Evolutionary conservation across 371 early-diverging fungal genomes (phyloP).

Genomic region (Cokeromyces recurvatus): DNA sequence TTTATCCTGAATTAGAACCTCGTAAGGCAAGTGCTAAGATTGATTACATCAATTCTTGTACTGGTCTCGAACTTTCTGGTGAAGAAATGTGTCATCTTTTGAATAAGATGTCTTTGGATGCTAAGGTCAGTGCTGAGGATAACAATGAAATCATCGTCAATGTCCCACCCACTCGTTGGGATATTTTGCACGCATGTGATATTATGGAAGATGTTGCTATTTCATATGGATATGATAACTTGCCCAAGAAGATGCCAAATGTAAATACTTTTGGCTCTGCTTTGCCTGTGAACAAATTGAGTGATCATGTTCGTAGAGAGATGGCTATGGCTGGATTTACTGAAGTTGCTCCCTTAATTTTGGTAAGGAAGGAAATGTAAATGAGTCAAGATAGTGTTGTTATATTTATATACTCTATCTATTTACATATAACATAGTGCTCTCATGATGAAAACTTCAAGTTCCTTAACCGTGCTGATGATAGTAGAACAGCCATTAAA

Average conservation of each 20-base stretch:
- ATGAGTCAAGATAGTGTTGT: background rate
- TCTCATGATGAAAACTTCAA: slow-evolving; percentile 96
- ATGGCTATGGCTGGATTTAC: slow-evolving; percentile 93
- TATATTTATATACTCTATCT: background rate
- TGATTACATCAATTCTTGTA: slow-evolving; percentile 84
- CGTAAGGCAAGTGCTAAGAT: slow-evolving; percentile 70
- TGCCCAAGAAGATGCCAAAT: slow-evolving; percentile 76
- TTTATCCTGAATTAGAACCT: slow-evolving; percentile 73
- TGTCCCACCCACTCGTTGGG: slow-evolving; percentile 92
- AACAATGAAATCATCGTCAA: slow-evolving; percentile 69
- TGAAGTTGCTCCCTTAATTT: slow-evolving; percentile 93
- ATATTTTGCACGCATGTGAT: slow-evolving; percentile 98
- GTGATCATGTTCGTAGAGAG: slow-evolving; percentile 88
- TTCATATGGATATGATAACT: slow-evolving; percentile 98
- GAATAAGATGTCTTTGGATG: slow-evolving; percentile 83
- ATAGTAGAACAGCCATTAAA: slow-evolving; percentile 77
- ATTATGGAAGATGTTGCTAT: slow-evolving; percentile 99
- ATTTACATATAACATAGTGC: slow-evolving; percentile 52
- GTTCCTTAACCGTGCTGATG: slow-evolving; percentile 75
- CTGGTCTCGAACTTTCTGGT: slow-evolving; percentile 69
- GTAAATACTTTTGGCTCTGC: slow-evolving; percentile 88
- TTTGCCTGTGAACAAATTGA: slow-evolving; percentile 91
- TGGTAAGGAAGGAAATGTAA: slow-evolving; percentile 52
- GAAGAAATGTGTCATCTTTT: slow-evolving; percentile 79
- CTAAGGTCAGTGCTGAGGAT: slow-evolving; percentile 55